Conservation (phyloP, 352 stramenopile species). For the Globisporangium barbulae region DNA sequence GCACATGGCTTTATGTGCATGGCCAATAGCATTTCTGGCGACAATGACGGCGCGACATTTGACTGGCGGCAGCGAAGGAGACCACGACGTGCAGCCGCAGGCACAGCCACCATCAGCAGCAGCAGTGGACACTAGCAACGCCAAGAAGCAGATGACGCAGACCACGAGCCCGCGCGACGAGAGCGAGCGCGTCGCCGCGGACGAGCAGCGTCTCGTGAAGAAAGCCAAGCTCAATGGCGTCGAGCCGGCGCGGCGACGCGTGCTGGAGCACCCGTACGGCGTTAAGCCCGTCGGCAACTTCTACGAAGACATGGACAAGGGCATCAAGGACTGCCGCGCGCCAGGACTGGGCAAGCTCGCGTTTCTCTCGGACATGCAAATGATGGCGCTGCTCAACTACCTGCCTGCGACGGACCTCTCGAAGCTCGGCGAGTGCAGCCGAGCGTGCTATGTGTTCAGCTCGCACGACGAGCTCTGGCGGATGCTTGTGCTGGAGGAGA, state of each 20-base stretch:
- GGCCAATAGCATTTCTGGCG: slow-evolving; percentile 10
- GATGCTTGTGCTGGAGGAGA: slow-evolving; percentile 69
- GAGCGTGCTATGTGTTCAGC: slow-evolving; percentile 65
- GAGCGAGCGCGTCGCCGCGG: slow-evolving; percentile 6
- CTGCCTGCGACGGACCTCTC: slow-evolving; percentile 49
- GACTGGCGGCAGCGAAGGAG: slow-evolving; percentile 6
- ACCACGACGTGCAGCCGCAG: not conserved
- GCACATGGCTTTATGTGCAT: not conserved
- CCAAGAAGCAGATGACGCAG: not conserved
- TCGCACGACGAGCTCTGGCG: slow-evolving; percentile 84
- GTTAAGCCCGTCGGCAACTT: slow-evolving; percentile 84
- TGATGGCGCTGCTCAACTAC: slow-evolving; percentile 66
- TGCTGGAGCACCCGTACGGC: slow-evolving; percentile 65
- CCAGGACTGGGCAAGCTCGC: slow-evolving; percentile 52
- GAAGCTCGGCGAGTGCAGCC: slow-evolving; percentile 41
- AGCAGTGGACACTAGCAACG: not conserved
- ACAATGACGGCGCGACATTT: slow-evolving; percentile 11
- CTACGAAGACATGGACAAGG: slow-evolving; percentile 60
- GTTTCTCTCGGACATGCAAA: slow-evolving; percentile 51
- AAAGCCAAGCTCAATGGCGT: slow-evolving; percentile 1
- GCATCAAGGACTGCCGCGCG: slow-evolving; percentile 56
- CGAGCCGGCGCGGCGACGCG: not conserved
- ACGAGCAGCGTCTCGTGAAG: slow-evolving; percentile 10
- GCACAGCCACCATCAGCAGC: not conserved
- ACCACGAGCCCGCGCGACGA: slow-evolving; percentile 10